phyloP scores from a whole-genome alignment of 164 flowering plant genomes.

The Chloranthus sessilifolius region DNA sequence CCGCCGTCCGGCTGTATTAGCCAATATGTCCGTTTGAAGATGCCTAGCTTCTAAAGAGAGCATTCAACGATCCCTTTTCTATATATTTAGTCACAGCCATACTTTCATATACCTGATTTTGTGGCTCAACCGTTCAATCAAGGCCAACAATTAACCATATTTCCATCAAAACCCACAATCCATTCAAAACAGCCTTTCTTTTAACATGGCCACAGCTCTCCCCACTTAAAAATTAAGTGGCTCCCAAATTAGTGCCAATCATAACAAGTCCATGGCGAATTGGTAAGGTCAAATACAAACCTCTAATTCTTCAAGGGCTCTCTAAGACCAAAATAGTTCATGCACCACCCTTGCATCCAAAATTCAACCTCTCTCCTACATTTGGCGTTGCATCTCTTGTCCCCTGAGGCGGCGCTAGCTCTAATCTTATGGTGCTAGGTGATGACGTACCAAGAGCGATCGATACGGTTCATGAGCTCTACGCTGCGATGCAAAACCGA shows the following conservation, averaged over 20 bases:
- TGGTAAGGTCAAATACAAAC: background rate
- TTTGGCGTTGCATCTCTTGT: background rate
- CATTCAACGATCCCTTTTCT: too few relatives aligned
- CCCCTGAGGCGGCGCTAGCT: background rate
- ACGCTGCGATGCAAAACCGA: background rate
- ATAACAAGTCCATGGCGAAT: background rate
- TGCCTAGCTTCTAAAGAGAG: too few relatives aligned
- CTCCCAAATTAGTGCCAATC: background rate
- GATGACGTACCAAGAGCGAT: background rate
- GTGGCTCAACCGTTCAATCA: too few relatives aligned
- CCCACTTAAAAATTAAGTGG: background rate
- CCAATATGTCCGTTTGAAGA: too few relatives aligned
- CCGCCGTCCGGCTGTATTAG: too few relatives aligned
- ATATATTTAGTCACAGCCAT: too few relatives aligned
- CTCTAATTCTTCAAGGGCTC: background rate
- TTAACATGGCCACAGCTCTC: background rate
- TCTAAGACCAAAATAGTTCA: background rate
- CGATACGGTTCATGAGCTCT: background rate
- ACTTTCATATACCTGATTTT: too few relatives aligned
- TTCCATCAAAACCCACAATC: too few relatives aligned
- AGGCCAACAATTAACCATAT: too few relatives aligned
- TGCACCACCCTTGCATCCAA: background rate
- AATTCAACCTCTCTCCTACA: background rate
- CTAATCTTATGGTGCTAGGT: background rate
- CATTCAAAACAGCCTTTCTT: too few relatives aligned